Percentiles rank a stretch among this genome's conserved stretches.
These are phyloP conservation scores for Xerocomus brunneocitrinus DNA, from an alignment of 768 basidiomycete species.

Conservation along the genomic window DNA sequence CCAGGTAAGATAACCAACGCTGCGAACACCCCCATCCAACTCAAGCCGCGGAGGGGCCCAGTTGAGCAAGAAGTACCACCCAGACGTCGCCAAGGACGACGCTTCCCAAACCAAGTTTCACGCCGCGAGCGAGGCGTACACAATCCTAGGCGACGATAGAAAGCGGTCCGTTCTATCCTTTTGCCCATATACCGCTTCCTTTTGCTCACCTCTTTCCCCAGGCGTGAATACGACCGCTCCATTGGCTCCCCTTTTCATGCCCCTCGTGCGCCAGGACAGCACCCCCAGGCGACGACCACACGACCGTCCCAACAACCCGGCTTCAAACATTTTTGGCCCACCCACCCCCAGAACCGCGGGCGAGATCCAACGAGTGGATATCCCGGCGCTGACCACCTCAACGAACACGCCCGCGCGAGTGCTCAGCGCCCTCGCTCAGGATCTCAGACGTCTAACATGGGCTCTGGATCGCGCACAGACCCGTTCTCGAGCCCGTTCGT, in stretches of 20 bases:
- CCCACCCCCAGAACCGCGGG: slow-evolving; percentile 20
- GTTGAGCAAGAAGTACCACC: slow-evolving; percentile 48
- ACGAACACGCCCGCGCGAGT: slow-evolving; percentile 5
- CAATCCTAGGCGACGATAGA: slow-evolving; percentile 41
- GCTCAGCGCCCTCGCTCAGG: background rate
- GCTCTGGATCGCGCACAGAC: slow-evolving; percentile 8
- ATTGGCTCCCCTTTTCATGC: slow-evolving; percentile 11
- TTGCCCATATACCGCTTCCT: background rate
- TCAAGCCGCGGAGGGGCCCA: slow-evolving; percentile 11
- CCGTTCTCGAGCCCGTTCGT: slow-evolving; percentile 25
- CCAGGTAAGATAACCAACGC: slow-evolving; percentile 13
- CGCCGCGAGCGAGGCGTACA: slow-evolving; percentile 45
- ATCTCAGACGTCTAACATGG: background rate
- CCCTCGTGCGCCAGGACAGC: slow-evolving; percentile 9
- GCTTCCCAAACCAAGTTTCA: slow-evolving; percentile 39
- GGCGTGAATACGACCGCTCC: slow-evolving; percentile 31
- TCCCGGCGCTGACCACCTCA: slow-evolving; percentile 4
- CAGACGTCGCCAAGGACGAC: slow-evolving; percentile 39
- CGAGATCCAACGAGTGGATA: slow-evolving; percentile 9
- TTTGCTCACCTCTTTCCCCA: slow-evolving; percentile 1
- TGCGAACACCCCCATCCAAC: background rate
- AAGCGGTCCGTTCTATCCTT: slow-evolving; percentile 32
- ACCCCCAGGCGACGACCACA: slow-evolving; percentile 30
- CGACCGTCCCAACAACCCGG: slow-evolving; percentile 24
- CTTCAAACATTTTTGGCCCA: slow-evolving; percentile 25